These are phyloP conservation scores for Xylogone sp. DNA, from an alignment of 2,329 filamentous ascomycete genomes.

Conservation along the genomic window DNA sequence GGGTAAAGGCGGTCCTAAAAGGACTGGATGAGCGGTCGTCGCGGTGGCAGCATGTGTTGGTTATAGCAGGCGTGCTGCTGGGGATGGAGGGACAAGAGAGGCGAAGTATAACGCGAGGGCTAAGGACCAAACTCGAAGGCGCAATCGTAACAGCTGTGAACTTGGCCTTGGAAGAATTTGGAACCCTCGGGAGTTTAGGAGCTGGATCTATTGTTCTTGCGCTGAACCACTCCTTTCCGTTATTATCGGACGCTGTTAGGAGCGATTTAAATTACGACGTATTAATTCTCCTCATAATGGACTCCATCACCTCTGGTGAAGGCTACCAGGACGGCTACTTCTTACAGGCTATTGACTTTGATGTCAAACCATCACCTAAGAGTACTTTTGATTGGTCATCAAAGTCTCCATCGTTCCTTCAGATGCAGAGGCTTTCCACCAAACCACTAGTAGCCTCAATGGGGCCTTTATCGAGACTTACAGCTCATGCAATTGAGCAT, in stretches of 20 bases:
- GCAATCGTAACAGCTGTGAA: conserved; percentile 60
- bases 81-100: conserved; percentile 56
- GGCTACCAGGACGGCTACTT: conserved; percentile 64
- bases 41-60: conserved; percentile 65
- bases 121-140: conserved; percentile 54
- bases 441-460: conserved; percentile 57
- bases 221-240: conserved; percentile 60
- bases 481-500: conserved; percentile 58
- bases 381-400: conserved; percentile 57
- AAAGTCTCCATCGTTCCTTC: conserved; percentile 52
- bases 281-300: conserved; percentile 54
- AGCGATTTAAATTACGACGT: conserved; percentile 53
- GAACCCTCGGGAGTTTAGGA: conserved; percentile 45
- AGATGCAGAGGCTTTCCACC: conserved; percentile 50
- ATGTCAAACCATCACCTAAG: conserved; percentile 46
- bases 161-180: conserved; percentile 50
- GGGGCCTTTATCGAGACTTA: conserved; percentile 59
- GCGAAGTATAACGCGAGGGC: conserved; percentile 47
- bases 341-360: conserved; percentile 56
- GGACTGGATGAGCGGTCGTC: conserved; percentile 50
- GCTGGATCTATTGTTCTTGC: conserved; percentile 52
- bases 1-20: conserved; percentile 34
- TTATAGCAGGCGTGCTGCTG: conserved; percentile 57
- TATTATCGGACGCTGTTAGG: conserved; percentile 50
- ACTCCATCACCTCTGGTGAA: conserved; percentile 54